phyloP scores from a whole-genome alignment of 225 moss, liverwort and hornwort species.

The Pseudisothecium myosuroides region DNA sequence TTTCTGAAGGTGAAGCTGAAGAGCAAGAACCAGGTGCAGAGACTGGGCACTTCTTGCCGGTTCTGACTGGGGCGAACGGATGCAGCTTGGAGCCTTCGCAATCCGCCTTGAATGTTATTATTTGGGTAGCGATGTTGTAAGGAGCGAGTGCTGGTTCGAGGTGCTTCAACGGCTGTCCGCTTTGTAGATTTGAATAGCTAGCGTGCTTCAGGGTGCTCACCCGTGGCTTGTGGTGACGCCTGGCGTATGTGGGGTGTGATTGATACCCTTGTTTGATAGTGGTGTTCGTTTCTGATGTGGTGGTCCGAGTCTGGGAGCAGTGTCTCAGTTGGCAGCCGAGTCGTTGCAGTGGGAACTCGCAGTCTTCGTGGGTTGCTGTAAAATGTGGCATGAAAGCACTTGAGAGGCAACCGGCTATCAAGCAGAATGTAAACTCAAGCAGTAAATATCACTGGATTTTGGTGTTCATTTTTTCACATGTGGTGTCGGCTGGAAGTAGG shows the following conservation, averaged over 20 bases:
- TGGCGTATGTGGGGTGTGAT: slow-evolving; percentile 18
- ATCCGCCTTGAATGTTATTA: background rate
- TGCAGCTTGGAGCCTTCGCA: background rate
- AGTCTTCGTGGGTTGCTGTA: background rate
- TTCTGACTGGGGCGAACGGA: slow-evolving; percentile 30
- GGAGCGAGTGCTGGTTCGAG: background rate
- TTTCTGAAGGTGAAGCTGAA: slow-evolving; percentile 54
- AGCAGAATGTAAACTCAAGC: slow-evolving; percentile 36
- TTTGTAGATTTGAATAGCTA: slow-evolving; percentile 39
- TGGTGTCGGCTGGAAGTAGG: background rate
- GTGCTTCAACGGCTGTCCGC: background rate
- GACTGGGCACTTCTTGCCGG: slow-evolving; percentile 86
- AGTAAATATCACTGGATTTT: slow-evolving; percentile 40
- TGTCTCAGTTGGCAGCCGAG: slow-evolving; percentile 9
- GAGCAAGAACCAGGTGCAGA: slow-evolving; percentile 59
- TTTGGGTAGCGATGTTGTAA: background rate
- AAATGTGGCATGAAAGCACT: background rate
- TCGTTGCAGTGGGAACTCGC: slow-evolving; percentile 2
- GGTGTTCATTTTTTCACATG: slow-evolving; percentile 2
- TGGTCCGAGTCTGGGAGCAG: background rate
- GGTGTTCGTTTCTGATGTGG: background rate
- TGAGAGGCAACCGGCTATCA: slow-evolving; percentile 19
- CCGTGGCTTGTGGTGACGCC: background rate
- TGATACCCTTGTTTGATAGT: slow-evolving; percentile 39
- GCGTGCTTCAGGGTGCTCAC: background rate